Evolutionary conservation across 129 eudicot genomes (phyloP).

Genomic region (Tagetes erecta): DNA sequence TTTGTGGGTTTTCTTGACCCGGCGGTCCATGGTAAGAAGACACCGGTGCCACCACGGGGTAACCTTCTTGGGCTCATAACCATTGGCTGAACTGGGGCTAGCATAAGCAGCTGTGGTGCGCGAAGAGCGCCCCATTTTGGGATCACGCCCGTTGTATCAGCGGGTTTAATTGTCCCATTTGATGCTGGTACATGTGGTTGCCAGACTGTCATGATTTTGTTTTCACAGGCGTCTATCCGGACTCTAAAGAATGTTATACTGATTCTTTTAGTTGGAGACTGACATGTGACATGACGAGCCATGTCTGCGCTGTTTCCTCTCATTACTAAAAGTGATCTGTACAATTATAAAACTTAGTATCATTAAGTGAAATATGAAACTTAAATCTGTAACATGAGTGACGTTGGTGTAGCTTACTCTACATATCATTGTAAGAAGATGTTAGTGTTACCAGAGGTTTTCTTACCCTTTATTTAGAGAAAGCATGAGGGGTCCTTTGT

Average conservation of each 20-base stretch:
- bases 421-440: not conserved
- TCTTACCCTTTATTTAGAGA: constrained; percentile 83
- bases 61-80: constrained; percentile 60
- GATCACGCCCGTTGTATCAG: constrained; percentile 39
- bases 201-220: constrained; percentile 69
- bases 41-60: constrained; percentile 94
- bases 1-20: constrained; percentile 65
- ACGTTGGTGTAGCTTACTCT: too few species aligned
- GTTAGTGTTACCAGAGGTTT: not conserved
- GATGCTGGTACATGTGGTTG: constrained; percentile 65
- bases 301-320: constrained; percentile 83
- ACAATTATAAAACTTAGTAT: constrained; percentile 2
- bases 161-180: constrained; percentile 40
- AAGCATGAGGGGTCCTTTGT: constrained; percentile 85
- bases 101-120: constrained; percentile 71
- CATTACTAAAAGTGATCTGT: constrained; percentile 79
- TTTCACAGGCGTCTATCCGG: constrained; percentile 42
- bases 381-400: too few species aligned
- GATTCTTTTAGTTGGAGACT: constrained; percentile 66
- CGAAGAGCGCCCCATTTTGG: constrained; percentile 79
- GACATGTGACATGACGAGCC: constrained; percentile 90
- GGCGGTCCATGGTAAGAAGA: constrained; percentile 87
- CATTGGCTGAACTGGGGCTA: constrained; percentile 73
- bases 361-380: not conserved
- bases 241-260: constrained; percentile 79